phyloP scores from a whole-genome alignment of 805 yeast genomes.

The Schwanniomyces vanrijiae region DNA sequence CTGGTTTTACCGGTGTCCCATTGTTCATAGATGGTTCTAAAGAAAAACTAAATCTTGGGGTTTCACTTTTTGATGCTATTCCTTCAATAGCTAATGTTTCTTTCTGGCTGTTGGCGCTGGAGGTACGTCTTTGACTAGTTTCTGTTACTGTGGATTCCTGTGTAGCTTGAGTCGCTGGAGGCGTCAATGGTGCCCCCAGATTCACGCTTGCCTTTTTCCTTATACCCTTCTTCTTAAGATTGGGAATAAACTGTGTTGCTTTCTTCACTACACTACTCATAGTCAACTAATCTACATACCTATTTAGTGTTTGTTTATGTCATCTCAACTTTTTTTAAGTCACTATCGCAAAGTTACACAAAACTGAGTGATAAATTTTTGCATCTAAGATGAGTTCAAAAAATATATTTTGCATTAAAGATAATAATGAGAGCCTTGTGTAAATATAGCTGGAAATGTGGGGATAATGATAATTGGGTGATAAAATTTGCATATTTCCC shows the following conservation, averaged over 20 bases:
- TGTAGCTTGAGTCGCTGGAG: conserved; percentile 4
- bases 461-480: conserved; percentile 51
- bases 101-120: background rate
- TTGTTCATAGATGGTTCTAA: conserved; percentile 1
- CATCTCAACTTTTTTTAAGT: background rate
- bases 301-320: conserved; percentile 2
- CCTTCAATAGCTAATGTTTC: background rate
- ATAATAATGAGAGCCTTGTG: conserved; percentile 6
- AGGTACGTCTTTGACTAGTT: background rate
- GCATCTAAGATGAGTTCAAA: background rate
- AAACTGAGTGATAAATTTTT: background rate
- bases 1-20: background rate
- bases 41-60: conserved; percentile 5
- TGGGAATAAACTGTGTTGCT: conserved; percentile 68
- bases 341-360: conserved; percentile 4
- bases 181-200: conserved; percentile 2
- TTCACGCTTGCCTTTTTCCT: conserved; percentile 9
- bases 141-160: background rate
- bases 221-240: conserved; percentile 30
- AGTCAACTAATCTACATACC: background rate
- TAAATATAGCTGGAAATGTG: conserved; percentile 6
- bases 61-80: background rate
- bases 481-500: conserved; percentile 35
- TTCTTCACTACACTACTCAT: conserved; percentile 51
- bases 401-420: background rate